Base-by-base conservation (phyloP, 345 rosid species). In the Salix arbutifolia region DNA sequence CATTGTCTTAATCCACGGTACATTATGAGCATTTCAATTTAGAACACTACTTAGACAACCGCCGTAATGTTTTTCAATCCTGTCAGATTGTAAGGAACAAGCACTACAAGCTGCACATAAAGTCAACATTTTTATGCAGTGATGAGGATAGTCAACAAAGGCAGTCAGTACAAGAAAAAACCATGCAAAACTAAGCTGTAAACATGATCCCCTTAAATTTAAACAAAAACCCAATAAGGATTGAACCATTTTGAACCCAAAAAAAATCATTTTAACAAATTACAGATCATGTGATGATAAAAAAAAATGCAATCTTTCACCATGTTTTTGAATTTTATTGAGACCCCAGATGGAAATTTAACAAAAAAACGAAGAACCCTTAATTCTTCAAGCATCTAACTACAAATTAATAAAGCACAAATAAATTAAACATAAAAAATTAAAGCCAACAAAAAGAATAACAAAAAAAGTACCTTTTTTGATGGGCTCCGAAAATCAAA, bases 81-180 rank as follows among this genome's bases (percentile, higher is more conserved):
- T 58, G 62, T 58, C 62, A 58, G 23, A n/a, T 58, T 58, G 62
- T 56, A 56, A n/a, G n/a, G 26, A 33, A 33, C 35, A 33, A 33
- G 62, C 62, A 58, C 62, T n/a, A n/a, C 62, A 58, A 58, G 62
- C 62, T 58, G 62, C 62, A 58, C 62, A 9, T 8, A 58, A 58
- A 58, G 62, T 58, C 62, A 58, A 58, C 62, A n/a, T n/a, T 58
- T 58, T 58, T 58, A 58, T 58, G 62, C 62, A 58, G 62, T 58
- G 62, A 23, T n/a, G 62, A n/a, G 23, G 28, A 58, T 58, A 58
- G 62, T 58, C 62, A 58, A 58, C 62, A 58, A 58, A 58, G 9
- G 28, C 26, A 58, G 62, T 58, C 62, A 58, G n/a, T 23, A 58
- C 14, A 58, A 23, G 26, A 8, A 58, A n/a, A 58, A n/a, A 58